Base-by-base conservation (phyloP, 805 yeast species). In the Cyberlindnera nakhonratchasimensis region DNA sequence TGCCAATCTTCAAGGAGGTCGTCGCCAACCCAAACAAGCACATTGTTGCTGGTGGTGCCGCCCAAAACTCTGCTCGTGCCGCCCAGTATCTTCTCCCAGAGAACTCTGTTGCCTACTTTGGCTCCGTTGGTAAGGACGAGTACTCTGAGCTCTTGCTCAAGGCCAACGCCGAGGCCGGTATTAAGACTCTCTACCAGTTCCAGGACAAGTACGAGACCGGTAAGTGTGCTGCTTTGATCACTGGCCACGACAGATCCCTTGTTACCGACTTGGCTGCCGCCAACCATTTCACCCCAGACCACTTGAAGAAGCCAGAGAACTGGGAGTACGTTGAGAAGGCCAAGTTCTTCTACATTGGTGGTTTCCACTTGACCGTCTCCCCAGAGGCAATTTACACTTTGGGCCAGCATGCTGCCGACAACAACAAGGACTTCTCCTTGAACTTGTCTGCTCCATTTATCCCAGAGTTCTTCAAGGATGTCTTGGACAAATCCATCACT, bases 251-350 rank as follows among this genome's bases (percentile, higher is more conserved):
- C 78, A 82, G 99, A 71, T 91, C 97, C 21, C 73, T 93, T 63
- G 97, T 80, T 51, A 93, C 99, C 35, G 98, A 93, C 64, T 77
- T 93, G 59, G 96, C 87, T 58, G 99, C 99, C 55, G 99, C 99
- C 55, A 93, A 93, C 74, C 95, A 88, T 67, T 93, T 89, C 82
- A 85, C 84, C 61, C 82, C 91, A 39, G 78, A 78, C 45, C 98
- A 93, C 67, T 77, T 93, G 62, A 81, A 86, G 62, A 77, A 77
- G 61, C 86, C 95, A 52, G 95, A 84, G 68, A 87, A 90, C 76
- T 90, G 97, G 96, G 70, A 70, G 51, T 69, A 72, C 46, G 96
- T 93, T 48, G 89, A 87, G 68, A 72, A 70, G 38, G 98, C 91
- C 47, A 73, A 80, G 64, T 75, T 72, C 58, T 93, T 71, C 75